Evolutionary conservation across 2,329 filamentous ascomycete species (phyloP).

Genomic region (Diaporthe sp.): DNA sequence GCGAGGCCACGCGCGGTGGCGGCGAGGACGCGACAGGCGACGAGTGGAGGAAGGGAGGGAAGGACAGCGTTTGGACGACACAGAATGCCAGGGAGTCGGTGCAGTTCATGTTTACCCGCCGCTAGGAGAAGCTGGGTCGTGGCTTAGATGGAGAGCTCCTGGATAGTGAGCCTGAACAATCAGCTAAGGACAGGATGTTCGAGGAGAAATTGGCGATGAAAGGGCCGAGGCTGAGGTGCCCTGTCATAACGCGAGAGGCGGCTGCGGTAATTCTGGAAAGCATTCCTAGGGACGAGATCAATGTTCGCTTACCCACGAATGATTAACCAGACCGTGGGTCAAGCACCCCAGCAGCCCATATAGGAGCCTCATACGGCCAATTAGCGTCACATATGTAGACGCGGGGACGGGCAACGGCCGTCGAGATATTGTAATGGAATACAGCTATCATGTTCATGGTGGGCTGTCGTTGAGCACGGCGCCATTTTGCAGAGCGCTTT

Average conservation of each 20-base stretch:
- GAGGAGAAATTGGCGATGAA: neutral
- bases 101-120: constrained; percentile 64
- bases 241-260: neutral
- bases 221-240: neutral
- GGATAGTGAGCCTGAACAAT: neutral
- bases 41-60: constrained; percentile 77
- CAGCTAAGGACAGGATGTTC: neutral
- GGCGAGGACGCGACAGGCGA: constrained; percentile 69
- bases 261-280: neutral
- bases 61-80: constrained; percentile 69
- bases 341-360: neutral
- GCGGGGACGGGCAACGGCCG: neutral
- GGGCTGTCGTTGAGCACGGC: neutral
- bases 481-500: neutral
- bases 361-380: too few species aligned
- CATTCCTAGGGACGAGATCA: neutral
- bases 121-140: neutral
- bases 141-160: neutral
- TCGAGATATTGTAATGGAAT: neutral
- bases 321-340: neutral
- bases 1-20: constrained; percentile 79
- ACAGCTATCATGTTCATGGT: neutral
- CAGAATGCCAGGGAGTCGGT: constrained; percentile 74
- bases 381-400: neutral
- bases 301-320: neutral